These are phyloP conservation scores for Malassezia vespertilionis DNA, from an alignment of 1,284 basidiomycete species.

Conservation along the genomic window DNA sequence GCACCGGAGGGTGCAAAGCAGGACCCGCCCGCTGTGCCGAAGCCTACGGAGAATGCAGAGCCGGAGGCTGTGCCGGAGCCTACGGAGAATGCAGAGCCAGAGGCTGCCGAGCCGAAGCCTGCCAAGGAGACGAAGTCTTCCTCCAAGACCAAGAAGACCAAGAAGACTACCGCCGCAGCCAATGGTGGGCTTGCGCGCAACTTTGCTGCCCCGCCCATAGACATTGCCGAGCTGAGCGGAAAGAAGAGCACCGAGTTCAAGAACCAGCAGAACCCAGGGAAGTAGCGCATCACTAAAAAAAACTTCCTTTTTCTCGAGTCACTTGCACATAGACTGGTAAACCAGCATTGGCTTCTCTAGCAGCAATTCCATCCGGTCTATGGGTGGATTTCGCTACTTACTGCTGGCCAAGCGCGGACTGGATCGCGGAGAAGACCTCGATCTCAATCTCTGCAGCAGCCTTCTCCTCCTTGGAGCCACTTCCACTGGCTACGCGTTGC, in stretches of 20 bases:
- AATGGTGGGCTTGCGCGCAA: not conserved
- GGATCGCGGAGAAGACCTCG: constrained; percentile 88
- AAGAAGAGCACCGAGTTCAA: constrained; percentile 1
- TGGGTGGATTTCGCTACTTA: constrained; percentile 17
- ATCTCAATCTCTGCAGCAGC: constrained; percentile 86
- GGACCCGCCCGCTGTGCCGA: not conserved
- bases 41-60: not conserved
- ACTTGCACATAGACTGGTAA: too few relatives aligned
- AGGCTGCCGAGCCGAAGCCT: not conserved
- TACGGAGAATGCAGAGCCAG: not conserved
- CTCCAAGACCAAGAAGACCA: not conserved
- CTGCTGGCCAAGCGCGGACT: constrained; percentile 59
- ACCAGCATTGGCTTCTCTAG: too few relatives aligned
- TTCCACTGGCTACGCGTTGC: constrained; percentile 66
- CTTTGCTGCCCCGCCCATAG: constrained; percentile 4
- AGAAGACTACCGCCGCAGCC: not conserved
- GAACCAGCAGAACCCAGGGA: too few relatives aligned
- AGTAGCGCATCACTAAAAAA: too few relatives aligned
- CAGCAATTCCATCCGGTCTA: too few relatives aligned
- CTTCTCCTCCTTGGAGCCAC: constrained; percentile 83
- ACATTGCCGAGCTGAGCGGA: constrained; percentile 4
- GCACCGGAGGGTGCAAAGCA: too few relatives aligned
- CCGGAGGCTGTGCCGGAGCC: not conserved
- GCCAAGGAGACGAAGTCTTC: not conserved
- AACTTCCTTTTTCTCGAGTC: too few relatives aligned